These are phyloP conservation scores for Moesziomyces parantarcticus DNA, from an alignment of 1,284 basidiomycete species.

Conservation along the genomic window DNA sequence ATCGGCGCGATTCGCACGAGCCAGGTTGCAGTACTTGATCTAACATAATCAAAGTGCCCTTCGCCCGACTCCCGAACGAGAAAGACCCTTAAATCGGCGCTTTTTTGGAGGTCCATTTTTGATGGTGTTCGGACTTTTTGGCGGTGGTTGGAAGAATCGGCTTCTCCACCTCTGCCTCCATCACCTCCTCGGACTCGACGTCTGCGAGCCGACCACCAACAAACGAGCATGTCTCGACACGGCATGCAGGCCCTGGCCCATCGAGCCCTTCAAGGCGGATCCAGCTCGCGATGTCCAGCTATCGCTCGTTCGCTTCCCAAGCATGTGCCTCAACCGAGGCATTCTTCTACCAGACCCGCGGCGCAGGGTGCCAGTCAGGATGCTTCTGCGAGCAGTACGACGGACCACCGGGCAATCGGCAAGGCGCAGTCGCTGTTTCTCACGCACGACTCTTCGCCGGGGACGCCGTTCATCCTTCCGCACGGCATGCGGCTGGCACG, in stretches of 20 bases:
- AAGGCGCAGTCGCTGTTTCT: slow-evolving; percentile 61
- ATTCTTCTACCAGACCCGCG: slow-evolving; percentile 2
- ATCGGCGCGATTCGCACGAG: neutral
- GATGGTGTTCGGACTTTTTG: neutral
- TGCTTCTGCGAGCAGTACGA: slow-evolving; percentile 3
- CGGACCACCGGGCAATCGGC: slow-evolving; percentile 60
- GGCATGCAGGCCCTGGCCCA: neutral
- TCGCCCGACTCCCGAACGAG: neutral
- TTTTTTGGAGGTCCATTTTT: neutral
- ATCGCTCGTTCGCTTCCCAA: no score
- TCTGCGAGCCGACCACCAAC: no score
- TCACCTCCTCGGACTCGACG: neutral
- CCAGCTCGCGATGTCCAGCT: neutral
- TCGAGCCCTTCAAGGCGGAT: neutral
- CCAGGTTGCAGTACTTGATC: neutral
- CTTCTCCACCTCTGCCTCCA: neutral
- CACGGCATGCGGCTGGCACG: slow-evolving; percentile 63
- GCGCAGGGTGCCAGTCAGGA: neutral
- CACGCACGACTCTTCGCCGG: slow-evolving; percentile 63
- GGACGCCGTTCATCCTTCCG: slow-evolving; percentile 66
- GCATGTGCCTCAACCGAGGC: no score
- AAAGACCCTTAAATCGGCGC: neutral
- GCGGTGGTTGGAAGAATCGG: neutral
- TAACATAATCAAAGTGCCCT: neutral
- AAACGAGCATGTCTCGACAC: neutral